Base-by-base conservation (phyloP, 1,284 basidiomycete species). In the Butyriboletus appendiculatus region DNA sequence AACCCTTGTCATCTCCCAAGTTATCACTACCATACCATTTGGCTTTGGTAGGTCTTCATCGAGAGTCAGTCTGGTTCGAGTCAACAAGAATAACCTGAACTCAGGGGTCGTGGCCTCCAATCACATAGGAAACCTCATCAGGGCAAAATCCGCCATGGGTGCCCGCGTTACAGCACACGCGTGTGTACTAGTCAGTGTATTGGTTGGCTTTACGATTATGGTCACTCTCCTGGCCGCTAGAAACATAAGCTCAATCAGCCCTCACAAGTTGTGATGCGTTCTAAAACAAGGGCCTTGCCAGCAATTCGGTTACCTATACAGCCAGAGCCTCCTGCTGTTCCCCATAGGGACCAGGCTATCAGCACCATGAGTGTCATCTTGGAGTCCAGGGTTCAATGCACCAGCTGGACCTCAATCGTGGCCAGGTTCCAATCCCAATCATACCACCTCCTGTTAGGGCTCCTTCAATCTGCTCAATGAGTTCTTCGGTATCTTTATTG, bases 121-220 rank as follows among this genome's bases (percentile, higher is more conserved):
- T 5, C 79, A 85, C 10, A 80, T 92, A 9, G 90, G 90, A 26
- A 90, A 90, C 63, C 73, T 88, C 43, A 83, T 92, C 42, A 90
- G 89, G 9, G 75, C 80, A 10, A 77, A 78, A 41, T 77, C 76
- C 5, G 75, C 84, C 4, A 45, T 60, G 0, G 79, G 78, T 28
- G 86, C 88, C 2, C 82, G 81, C 55, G 72, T 76, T 33, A 80
- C 85, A 1, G 82, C 85, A 5, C 84, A 88, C 60, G 79, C 82
- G 2, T 78, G 85, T 1, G 85, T 86, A 2, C 59, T 86, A 2
- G 64, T 88, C 16, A 86, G 86, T 55, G 81, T 88, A 11, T 57
- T 86, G 14, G 73, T 83, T 1, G 87, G 88, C 3, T 58, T 69
- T 11, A 50, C 79, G 1, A 81, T 90, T 37, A 87, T 88, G 85